These are phyloP conservation scores for Komagataella mondaviorum DNA, from an alignment of 805 yeast genomes.

Conservation along the genomic window DNA sequence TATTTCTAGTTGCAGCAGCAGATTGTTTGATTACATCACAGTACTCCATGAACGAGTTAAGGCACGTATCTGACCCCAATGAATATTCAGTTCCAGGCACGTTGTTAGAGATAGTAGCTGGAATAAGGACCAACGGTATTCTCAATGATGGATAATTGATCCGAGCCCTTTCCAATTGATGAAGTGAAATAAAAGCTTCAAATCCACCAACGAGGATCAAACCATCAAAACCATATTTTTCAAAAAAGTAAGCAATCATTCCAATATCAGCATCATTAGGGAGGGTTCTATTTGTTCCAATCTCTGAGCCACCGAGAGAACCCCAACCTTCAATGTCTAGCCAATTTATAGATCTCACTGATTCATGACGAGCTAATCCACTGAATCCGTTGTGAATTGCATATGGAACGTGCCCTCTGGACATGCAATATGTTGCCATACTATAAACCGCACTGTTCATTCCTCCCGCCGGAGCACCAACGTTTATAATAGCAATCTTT, in stretches of 20 bases:
- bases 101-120: constrained; percentile 93
- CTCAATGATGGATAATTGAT: constrained; percentile 75
- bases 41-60: constrained; percentile 80
- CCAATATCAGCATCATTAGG: constrained; percentile 78
- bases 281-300: constrained; percentile 86
- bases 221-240: constrained; percentile 80
- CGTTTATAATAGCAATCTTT: constrained; percentile 75
- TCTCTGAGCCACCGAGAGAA: constrained; percentile 86
- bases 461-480: constrained; percentile 98
- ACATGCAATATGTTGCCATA: constrained; percentile 78
- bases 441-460: constrained; percentile 87
- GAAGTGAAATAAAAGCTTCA: constrained; percentile 84
- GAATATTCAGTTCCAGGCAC: constrained; percentile 99
- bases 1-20: constrained; percentile 86
- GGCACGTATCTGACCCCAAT: constrained; percentile 89
- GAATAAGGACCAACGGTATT: constrained; percentile 87
- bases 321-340: constrained; percentile 81
- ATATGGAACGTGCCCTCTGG: constrained; percentile 80
- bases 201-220: constrained; percentile 89
- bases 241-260: constrained; percentile 84
- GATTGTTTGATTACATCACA: constrained; percentile 93
- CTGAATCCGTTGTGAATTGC: constrained; percentile 91
- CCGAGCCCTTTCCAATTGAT: constrained; percentile 72
- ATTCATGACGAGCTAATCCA: constrained; percentile 83
- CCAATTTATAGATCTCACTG: constrained; percentile 68